Percentiles rank a stretch among this genome's conserved stretches.
Evolutionary conservation across 2,329 filamentous ascomycete species (phyloP).

Genomic region (Bimuria novae-zelandiae): DNA sequence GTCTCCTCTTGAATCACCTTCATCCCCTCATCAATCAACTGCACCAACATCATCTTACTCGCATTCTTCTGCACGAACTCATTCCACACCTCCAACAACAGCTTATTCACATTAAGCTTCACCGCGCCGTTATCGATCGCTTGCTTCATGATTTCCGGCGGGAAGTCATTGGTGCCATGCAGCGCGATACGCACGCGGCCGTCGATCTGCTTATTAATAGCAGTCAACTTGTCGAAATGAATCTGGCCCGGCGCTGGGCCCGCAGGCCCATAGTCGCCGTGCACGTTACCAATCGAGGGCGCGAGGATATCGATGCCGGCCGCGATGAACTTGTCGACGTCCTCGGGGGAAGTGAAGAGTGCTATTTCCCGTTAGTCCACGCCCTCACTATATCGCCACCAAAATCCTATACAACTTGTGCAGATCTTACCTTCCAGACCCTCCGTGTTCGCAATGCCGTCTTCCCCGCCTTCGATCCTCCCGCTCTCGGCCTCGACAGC

Average conservation of each 20-base stretch:
- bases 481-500: constrained; percentile 72
- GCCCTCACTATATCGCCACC: too few relatives aligned
- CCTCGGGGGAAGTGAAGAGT: constrained; percentile 67
- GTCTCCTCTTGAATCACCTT: constrained; percentile 49
- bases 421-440: constrained; percentile 62
- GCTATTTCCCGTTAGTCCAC: constrained; percentile 16
- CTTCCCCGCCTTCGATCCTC: constrained; percentile 72
- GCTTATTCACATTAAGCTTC: constrained; percentile 64
- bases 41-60: constrained; percentile 30
- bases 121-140: constrained; percentile 59
- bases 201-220: constrained; percentile 37
- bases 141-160: constrained; percentile 53
- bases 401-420: too few relatives aligned
- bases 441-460: constrained; percentile 70
- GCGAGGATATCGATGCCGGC: constrained; percentile 75
- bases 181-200: constrained; percentile 56
- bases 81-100: constrained; percentile 54
- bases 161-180: constrained; percentile 63
- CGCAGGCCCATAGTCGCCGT: constrained; percentile 70
- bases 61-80: constrained; percentile 49
- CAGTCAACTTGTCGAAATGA: constrained; percentile 36
- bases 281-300: constrained; percentile 75
- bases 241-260: constrained; percentile 50
- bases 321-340: constrained; percentile 70
- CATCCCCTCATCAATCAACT: constrained; percentile 54